Evolutionary conservation across 2,329 filamentous ascomycete genomes (phyloP).

Genomic region (Penicillium sp.): DNA sequence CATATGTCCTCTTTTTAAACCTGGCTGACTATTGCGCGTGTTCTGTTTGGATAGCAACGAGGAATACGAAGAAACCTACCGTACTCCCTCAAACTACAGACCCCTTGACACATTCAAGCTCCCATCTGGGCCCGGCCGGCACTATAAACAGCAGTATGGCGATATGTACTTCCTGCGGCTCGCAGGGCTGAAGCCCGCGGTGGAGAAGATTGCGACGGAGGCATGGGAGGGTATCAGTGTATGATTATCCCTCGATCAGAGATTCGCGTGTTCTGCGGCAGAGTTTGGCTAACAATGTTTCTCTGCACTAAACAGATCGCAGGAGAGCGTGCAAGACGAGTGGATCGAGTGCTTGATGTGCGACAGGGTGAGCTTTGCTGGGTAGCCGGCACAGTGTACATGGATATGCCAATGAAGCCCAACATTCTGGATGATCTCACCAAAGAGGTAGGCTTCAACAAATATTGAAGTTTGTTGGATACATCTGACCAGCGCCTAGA

Average conservation of each 20-base stretch:
- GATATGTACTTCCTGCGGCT: constrained; percentile 97
- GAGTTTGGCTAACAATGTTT: background rate
- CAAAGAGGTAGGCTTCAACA: constrained; percentile 67
- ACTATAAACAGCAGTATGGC: constrained; percentile 93
- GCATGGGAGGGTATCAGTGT: constrained; percentile 74
- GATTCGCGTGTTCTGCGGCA: background rate
- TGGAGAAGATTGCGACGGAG: constrained; percentile 70
- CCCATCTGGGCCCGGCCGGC: constrained; percentile 60
- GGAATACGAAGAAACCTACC: constrained; percentile 48
- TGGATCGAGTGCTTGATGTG: constrained; percentile 90
- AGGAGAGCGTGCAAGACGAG: constrained; percentile 70
- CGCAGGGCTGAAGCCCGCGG: constrained; percentile 78
- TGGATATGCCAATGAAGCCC: constrained; percentile 95
- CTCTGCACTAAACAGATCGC: constrained; percentile 55
- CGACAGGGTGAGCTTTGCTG: constrained; percentile 94
- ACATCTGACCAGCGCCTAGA: constrained; percentile 50
- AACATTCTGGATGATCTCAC: constrained; percentile 94
- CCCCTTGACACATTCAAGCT: constrained; percentile 74
- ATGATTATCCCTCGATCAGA: constrained; percentile 15
- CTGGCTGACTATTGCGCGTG: constrained; percentile 14
- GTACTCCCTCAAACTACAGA: constrained; percentile 65
- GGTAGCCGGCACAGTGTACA: constrained; percentile 92
- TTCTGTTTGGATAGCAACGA: constrained; percentile 29
- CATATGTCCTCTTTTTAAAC: background rate
- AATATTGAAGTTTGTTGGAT: background rate